Percentiles rank a stretch among this genome's conserved stretches.
phyloP scores from a whole-genome alignment of 495 filamentous ascomycete species.

The Tuber indicum region DNA sequence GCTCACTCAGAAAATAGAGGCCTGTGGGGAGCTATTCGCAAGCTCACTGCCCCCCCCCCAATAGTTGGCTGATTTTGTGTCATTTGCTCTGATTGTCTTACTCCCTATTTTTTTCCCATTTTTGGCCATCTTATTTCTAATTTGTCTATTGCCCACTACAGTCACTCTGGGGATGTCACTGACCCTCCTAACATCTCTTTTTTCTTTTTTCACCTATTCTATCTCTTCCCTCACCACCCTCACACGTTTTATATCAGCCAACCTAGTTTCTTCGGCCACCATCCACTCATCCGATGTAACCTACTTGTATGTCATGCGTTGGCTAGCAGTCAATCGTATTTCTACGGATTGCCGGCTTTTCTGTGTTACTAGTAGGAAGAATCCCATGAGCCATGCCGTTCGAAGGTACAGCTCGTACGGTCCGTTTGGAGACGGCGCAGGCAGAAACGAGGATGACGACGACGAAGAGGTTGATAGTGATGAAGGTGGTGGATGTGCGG shows the following conservation, averaged over 20 bases:
- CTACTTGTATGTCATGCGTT: slow-evolving; percentile 41
- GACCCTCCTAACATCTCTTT: slow-evolving; percentile 38
- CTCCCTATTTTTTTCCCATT: background rate
- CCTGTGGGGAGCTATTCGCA: too few relatives aligned
- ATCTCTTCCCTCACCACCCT: slow-evolving; percentile 36
- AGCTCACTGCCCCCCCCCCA: too few relatives aligned
- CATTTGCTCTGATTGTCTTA: background rate
- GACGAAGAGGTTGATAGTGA: slow-evolving; percentile 39
- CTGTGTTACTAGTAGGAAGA: slow-evolving; percentile 42
- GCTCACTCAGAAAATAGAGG: background rate
- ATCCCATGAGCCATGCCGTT: slow-evolving; percentile 40
- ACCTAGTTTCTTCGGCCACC: slow-evolving; percentile 42
- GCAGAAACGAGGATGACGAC: slow-evolving; percentile 31
- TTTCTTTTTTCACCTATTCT: slow-evolving; percentile 40
- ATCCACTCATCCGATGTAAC: slow-evolving; percentile 43
- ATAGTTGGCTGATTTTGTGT: slow-evolving; percentile 3
- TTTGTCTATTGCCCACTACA: slow-evolving; percentile 13
- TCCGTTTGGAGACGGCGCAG: slow-evolving; percentile 32
- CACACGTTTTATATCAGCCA: slow-evolving; percentile 41
- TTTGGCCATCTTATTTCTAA: slow-evolving; percentile 21
- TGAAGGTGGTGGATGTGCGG: slow-evolving; percentile 24
- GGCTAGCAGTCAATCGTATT: slow-evolving; percentile 37
- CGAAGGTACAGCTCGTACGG: slow-evolving; percentile 40
- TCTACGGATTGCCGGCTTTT: slow-evolving; percentile 42
- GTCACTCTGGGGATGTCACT: slow-evolving; percentile 41